Conservation (phyloP, 2,329 filamentous ascomycete genomes). For the Alternaria solani region DNA sequence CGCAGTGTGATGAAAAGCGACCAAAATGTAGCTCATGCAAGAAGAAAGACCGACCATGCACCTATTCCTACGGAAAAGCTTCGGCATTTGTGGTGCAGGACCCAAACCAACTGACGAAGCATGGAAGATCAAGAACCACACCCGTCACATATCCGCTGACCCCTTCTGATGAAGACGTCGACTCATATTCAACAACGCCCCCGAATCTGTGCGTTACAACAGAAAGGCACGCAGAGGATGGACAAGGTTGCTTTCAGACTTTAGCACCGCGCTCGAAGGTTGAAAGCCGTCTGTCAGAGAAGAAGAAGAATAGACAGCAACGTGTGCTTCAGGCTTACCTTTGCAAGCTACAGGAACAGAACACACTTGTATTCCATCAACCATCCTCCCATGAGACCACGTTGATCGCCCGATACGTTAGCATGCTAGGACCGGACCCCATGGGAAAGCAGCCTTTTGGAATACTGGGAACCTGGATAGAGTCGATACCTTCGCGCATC, state of each 20-base stretch:
- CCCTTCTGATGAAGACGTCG: background rate
- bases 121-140: slow-evolving; percentile 32
- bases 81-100: slow-evolving; percentile 40
- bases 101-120: slow-evolving; percentile 40
- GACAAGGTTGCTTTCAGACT: slow-evolving; percentile 40
- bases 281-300: slow-evolving; percentile 23
- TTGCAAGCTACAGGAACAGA: slow-evolving; percentile 18
- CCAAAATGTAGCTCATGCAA: slow-evolving; percentile 39
- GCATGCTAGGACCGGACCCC: slow-evolving; percentile 30
- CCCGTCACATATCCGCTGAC: slow-evolving; percentile 24
- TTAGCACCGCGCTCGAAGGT: slow-evolving; percentile 24
- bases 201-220: slow-evolving; percentile 28
- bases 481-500: slow-evolving; percentile 40
- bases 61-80: slow-evolving; percentile 38
- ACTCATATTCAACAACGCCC: slow-evolving; percentile 12
- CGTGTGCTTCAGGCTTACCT: slow-evolving; percentile 28
- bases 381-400: slow-evolving; percentile 29
- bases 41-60: slow-evolving; percentile 40
- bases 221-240: slow-evolving; percentile 27
- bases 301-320: slow-evolving; percentile 19
- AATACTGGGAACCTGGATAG: slow-evolving; percentile 39
- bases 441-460: slow-evolving; percentile 28
- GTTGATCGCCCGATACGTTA: slow-evolving; percentile 33
- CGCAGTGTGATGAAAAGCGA: slow-evolving; percentile 40
- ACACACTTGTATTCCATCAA: slow-evolving; percentile 8